Evolutionary conservation across 1,284 basidiomycete genomes (phyloP), one percentile per base, ranked within the genome.

Genomic region (Austroboletus novae-zelandiae): DNA sequence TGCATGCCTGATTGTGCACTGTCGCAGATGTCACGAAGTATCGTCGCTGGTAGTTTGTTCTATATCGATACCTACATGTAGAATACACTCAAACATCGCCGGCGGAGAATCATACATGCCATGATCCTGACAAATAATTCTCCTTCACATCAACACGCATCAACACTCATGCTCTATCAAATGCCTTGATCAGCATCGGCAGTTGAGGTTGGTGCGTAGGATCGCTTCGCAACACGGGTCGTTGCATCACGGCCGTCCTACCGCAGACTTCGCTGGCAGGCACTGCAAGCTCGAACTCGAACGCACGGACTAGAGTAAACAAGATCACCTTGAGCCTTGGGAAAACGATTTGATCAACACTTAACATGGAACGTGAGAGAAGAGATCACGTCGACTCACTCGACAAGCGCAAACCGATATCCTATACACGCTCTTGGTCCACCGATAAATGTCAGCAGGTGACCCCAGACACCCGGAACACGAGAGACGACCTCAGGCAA

Each of bases 251-350:
- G 1, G 56, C 54, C 4, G 67, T 53, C 56, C 67, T 74, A 56
- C 64, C 70, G 15, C 57, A 57, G n/a, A 80, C 67, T 47, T 78
- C 74, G 2, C 60, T 60, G 3, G 59, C 58, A 3, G 79, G 71
- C 27, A 79, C 74, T 1, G 74, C 74, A 14, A 76, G 67, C 39
- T 78, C 74, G 49, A 85, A 81, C 47, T 79, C 74, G 50, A 85
- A 82, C 0, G 73, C 71, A 15, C 81, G 71, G 2, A 85, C 57
- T 15, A 85, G 69, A 0, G 76, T 76, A 59, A 82, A 85, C 4
- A 85, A 57, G 4, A 84, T 67, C 0, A 75, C 77, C 60, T 84
- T 84, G 67, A 80, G 83, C 59, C 78, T 80, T 34, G 5, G n/a
- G 11, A 14, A 34, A 15, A 11, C 15, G 32, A 34, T 14, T 15